Conservation (phyloP, 2,329 filamentous ascomycete species). For the Ophiocordyceps sinensis region DNA sequence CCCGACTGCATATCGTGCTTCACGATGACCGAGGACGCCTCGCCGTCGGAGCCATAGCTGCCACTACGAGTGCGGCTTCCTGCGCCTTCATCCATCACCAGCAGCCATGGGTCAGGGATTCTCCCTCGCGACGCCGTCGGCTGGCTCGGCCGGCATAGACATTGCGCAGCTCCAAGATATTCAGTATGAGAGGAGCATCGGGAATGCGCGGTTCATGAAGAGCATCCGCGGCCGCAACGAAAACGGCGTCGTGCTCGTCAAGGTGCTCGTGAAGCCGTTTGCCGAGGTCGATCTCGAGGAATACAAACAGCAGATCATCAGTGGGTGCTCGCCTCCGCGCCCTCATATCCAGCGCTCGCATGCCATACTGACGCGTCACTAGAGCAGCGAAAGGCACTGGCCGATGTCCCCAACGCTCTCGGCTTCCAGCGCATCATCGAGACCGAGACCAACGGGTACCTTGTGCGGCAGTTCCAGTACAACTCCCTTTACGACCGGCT, state of each 20-base stretch:
- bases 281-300: slow-evolving; percentile 63
- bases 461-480: slow-evolving; percentile 90
- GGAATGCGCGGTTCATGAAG: slow-evolving; percentile 90
- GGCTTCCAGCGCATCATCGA: slow-evolving; percentile 84
- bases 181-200: slow-evolving; percentile 82
- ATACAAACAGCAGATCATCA: slow-evolving; percentile 63
- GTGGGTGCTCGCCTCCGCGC: slow-evolving; percentile 32
- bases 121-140: slow-evolving; percentile 80
- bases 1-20: background rate
- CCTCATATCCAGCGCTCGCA: background rate
- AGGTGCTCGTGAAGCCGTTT: slow-evolving; percentile 89
- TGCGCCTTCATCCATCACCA: background rate
- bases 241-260: slow-evolving; percentile 84
- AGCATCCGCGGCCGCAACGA: slow-evolving; percentile 81
- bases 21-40: background rate
- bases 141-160: slow-evolving; percentile 86
- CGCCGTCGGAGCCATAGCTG: background rate
- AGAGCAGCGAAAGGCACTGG: slow-evolving; percentile 69
- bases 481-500: slow-evolving; percentile 95
- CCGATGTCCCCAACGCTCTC: slow-evolving; percentile 79
- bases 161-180: slow-evolving; percentile 82
- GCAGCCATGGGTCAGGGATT: slow-evolving; percentile 83
- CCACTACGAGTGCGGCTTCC: background rate
- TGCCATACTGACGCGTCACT: slow-evolving; percentile 2
- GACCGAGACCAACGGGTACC: slow-evolving; percentile 79